Conservation (phyloP, 2,329 filamentous ascomycete species). For the Aspergillus nomiae region DNA sequence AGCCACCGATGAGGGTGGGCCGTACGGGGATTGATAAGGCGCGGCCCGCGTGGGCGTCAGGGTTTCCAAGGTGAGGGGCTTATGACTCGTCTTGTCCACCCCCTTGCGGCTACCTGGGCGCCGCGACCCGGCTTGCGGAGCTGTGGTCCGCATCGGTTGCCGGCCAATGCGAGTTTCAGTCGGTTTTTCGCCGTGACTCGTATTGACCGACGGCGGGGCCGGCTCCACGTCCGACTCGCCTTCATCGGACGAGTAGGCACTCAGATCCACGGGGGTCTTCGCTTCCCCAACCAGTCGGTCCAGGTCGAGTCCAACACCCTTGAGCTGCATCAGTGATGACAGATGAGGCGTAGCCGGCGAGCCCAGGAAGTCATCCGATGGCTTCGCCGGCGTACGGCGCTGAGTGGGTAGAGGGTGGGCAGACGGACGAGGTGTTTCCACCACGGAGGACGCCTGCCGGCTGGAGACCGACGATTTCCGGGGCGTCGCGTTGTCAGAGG, state of each 20-base stretch:
- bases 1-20: slow-evolving; percentile 46
- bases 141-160: slow-evolving; percentile 60
- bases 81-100: slow-evolving; percentile 40
- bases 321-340: slow-evolving; percentile 64
- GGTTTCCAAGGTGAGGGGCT: slow-evolving; percentile 46
- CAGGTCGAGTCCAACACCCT: slow-evolving; percentile 64
- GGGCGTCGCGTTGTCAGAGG: slow-evolving; percentile 19
- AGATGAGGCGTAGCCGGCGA: slow-evolving; percentile 67
- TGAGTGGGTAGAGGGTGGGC: slow-evolving; percentile 1
- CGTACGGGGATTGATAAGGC: slow-evolving; percentile 33
- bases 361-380: slow-evolving; percentile 50
- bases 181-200: slow-evolving; percentile 21
- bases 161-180: slow-evolving; percentile 34
- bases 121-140: slow-evolving; percentile 52
- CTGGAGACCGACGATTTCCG: slow-evolving; percentile 20
- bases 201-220: slow-evolving; percentile 24
- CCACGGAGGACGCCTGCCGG: slow-evolving; percentile 18
- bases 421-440: slow-evolving; percentile 28
- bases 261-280: slow-evolving; percentile 43
- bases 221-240: slow-evolving; percentile 40
- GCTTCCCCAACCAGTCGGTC: slow-evolving; percentile 60
- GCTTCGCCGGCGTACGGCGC: slow-evolving; percentile 22
- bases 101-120: slow-evolving; percentile 64
- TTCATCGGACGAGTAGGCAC: slow-evolving; percentile 42
- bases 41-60: slow-evolving; percentile 35